Percentiles rank a stretch among this genome's conserved stretches.
Evolutionary conservation across 2,329 filamentous ascomycete species (phyloP).

Genomic region (Penicillium sp.): DNA sequence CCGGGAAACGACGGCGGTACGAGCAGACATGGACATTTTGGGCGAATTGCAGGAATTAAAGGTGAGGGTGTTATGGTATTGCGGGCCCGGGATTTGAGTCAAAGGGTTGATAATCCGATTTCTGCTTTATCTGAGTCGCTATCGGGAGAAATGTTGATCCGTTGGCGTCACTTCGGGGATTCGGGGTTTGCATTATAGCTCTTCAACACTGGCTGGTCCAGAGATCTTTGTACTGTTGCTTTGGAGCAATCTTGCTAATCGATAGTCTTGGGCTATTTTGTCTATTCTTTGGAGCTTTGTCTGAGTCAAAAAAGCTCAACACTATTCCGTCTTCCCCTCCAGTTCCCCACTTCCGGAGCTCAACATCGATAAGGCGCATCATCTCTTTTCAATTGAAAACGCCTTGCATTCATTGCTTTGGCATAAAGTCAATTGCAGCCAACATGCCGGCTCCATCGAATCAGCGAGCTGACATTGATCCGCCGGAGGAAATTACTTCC

Average conservation of each 20-base stretch:
- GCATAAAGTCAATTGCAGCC: constrained; percentile 7
- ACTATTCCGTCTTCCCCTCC: neutral
- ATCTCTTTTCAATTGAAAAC: neutral
- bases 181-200: constrained; percentile 2
- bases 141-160: constrained; percentile 26
- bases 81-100: neutral
- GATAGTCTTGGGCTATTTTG: too few species aligned
- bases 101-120: constrained; percentile 15
- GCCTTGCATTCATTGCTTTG: constrained; percentile 3
- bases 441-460: constrained; percentile 42
- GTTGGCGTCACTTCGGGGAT: constrained; percentile 9
- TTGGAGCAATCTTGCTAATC: neutral
- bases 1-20: constrained; percentile 77
- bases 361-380: neutral
- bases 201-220: constrained; percentile 17
- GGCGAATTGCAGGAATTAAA: neutral
- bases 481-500: constrained; percentile 43
- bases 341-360: constrained; percentile 1
- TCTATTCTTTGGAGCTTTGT: neutral
- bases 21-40: constrained; percentile 51
- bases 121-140: constrained; percentile 19
- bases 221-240: neutral
- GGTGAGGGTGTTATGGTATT: neutral
- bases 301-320: neutral
- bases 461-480: constrained; percentile 41